phyloP scores from a whole-genome alignment of 2,329 filamentous ascomycete species.

The Pseudopithomyces chartarum region DNA sequence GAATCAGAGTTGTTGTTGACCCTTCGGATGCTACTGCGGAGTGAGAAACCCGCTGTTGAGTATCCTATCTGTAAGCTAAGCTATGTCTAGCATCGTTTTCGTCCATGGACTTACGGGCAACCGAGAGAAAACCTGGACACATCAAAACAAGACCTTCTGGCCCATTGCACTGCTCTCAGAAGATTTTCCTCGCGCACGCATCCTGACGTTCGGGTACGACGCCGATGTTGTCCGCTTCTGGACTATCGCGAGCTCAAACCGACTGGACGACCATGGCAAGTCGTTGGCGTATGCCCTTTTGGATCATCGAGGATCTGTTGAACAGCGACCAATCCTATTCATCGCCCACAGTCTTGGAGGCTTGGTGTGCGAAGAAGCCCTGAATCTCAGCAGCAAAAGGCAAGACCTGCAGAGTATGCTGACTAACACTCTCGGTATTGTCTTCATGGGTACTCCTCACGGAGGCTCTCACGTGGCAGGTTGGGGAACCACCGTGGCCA shows the following conservation, averaged over 20 bases:
- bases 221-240: constrained; percentile 8
- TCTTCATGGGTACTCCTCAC: constrained; percentile 50
- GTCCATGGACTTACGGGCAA: constrained; percentile 15
- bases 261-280: constrained; percentile 13
- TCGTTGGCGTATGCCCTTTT: constrained; percentile 7
- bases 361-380: constrained; percentile 16
- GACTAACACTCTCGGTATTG: constrained; percentile 26
- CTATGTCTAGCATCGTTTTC: no score
- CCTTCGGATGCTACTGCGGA: no score
- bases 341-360: constrained; percentile 14
- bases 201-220: constrained; percentile 17
- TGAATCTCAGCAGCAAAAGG: constrained; percentile 34
- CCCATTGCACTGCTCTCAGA: constrained; percentile 12
- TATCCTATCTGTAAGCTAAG: no score
- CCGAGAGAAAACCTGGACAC: constrained; percentile 14
- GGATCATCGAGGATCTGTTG: constrained; percentile 1
- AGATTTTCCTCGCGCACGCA: constrained; percentile 13
- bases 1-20: no score
- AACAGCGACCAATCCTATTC: constrained; percentile 10
- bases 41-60: no score
- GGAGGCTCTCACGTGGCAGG: constrained; percentile 18
- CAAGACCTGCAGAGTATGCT: constrained; percentile 42
- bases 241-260: constrained; percentile 6
- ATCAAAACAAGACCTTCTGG: constrained; percentile 9
- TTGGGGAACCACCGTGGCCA: constrained; percentile 9